These are phyloP conservation scores for Amylostereum chailletii DNA, from an alignment of 1,284 basidiomycete genomes.

Conservation along the genomic window DNA sequence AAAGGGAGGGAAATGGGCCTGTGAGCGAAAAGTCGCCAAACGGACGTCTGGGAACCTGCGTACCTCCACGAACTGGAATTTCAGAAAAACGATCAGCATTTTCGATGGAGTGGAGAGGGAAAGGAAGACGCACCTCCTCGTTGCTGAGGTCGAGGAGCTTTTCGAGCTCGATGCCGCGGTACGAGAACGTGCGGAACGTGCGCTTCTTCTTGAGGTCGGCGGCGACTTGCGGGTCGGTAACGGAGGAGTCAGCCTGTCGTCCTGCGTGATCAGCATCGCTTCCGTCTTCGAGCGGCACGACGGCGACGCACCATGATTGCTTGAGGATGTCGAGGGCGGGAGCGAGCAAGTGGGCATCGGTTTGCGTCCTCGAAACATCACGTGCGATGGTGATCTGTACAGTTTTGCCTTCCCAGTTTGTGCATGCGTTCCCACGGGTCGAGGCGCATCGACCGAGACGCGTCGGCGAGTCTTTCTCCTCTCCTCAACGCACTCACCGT, in stretches of 20 bases:
- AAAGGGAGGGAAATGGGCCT: too few species aligned
- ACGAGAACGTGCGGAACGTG: conserved; percentile 98
- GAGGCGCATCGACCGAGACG: conserved; percentile 1
- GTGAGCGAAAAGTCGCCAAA: too few species aligned
- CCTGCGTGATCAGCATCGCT: conserved; percentile 7
- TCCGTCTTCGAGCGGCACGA: conserved; percentile 2
- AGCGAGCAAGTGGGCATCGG: conserved; percentile 1
- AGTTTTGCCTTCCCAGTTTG: not conserved
- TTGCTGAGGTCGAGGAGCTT: conserved; percentile 95
- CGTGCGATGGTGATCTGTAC: conserved; percentile 1
- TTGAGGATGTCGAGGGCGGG: conserved; percentile 19
- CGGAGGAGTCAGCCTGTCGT: conserved; percentile 61
- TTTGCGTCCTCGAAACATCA: not conserved
- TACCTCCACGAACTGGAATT: conserved; percentile 66
- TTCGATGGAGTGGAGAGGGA: conserved; percentile 1
- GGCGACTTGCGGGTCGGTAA: conserved; percentile 84
- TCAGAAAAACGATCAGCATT: conserved; percentile 1
- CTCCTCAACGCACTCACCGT: conserved; percentile 25
- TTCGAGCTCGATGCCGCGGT: conserved; percentile 96
- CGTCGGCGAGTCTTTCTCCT: not conserved
- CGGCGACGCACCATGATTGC: conserved; percentile 47
- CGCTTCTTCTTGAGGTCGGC: conserved; percentile 96
- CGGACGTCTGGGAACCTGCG: conserved; percentile 12
- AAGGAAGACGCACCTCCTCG: conserved; percentile 64
- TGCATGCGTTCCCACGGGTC: not conserved